Percentiles rank a stretch among this genome's conserved stretches.
These are phyloP conservation scores for Mortierella hygrophila DNA, from an alignment of 192 early-diverging fungal species.

Conservation along the genomic window DNA sequence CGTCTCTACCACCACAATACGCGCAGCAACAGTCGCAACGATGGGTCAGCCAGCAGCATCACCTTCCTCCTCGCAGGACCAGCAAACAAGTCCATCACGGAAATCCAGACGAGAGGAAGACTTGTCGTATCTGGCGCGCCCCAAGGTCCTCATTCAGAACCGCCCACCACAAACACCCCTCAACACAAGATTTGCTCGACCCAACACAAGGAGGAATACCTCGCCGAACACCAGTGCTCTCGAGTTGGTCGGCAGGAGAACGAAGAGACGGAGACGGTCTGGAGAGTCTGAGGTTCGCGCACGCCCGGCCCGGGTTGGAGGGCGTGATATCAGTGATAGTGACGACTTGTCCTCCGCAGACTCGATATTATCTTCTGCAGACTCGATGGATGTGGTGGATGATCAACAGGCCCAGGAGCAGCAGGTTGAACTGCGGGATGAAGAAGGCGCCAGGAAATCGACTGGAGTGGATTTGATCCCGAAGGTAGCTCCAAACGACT, in stretches of 20 bases:
- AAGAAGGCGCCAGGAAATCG: neutral
- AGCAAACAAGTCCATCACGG: neutral
- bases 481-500: neutral
- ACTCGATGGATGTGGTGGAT: neutral
- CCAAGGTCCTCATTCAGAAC: neutral
- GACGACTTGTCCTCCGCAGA: neutral
- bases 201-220: conserved; percentile 10
- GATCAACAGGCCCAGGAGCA: neutral
- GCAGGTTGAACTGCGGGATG: neutral
- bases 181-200: conserved; percentile 22
- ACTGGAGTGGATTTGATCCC: neutral
- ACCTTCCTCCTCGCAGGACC: neutral
- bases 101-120: conserved; percentile 7
- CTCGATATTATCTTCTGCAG: neutral
- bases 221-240: neutral
- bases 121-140: conserved; percentile 16
- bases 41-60: neutral
- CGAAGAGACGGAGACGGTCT: neutral
- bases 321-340: neutral
- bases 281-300: neutral
- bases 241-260: neutral
- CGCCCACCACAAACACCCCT: conserved; percentile 13
- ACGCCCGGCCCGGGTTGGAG: neutral
- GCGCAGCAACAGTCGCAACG: neutral
- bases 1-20: neutral